These are phyloP conservation scores for Leucocoprinus birnbaumii DNA, from an alignment of 768 basidiomycete species.

Conservation along the genomic window DNA sequence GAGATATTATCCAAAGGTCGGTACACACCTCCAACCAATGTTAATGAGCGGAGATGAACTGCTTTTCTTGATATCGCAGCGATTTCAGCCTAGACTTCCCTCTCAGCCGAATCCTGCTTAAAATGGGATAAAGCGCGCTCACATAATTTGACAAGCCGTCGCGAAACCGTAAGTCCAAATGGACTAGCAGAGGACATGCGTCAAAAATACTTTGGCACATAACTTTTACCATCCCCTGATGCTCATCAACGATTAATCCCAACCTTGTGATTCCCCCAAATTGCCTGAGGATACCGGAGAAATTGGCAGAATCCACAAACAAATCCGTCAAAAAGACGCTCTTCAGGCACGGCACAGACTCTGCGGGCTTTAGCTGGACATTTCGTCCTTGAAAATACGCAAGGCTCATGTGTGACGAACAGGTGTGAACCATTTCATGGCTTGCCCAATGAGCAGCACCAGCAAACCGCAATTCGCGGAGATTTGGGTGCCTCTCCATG, in stretches of 20 bases:
- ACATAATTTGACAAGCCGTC: neutral
- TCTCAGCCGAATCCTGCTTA: neutral
- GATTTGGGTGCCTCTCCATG: neutral
- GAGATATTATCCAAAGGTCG: neutral
- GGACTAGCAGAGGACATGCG: neutral
- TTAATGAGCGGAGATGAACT: neutral
- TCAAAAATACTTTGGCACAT: conserved; percentile 7
- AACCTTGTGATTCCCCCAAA: neutral
- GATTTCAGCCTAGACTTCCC: neutral
- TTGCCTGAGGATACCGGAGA: neutral
- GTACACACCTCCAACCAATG: neutral
- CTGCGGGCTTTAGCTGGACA: neutral
- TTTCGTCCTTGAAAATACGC: neutral
- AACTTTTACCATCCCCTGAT: neutral
- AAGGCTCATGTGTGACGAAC: neutral
- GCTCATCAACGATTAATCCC: conserved; percentile 1
- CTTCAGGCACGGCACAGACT: neutral
- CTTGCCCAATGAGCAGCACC: neutral
- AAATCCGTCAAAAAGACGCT: conserved; percentile 1
- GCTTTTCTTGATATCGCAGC: neutral
- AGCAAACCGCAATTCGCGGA: neutral
- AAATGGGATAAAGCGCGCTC: neutral
- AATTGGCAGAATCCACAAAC: conserved; percentile 2
- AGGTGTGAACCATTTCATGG: neutral
- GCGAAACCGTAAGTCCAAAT: conserved; percentile 3